Percentiles rank a stretch among this genome's conserved stretches.
Conservation (phyloP, 768 basidiomycete species). For the Pulveroboletus sp. region DNA sequence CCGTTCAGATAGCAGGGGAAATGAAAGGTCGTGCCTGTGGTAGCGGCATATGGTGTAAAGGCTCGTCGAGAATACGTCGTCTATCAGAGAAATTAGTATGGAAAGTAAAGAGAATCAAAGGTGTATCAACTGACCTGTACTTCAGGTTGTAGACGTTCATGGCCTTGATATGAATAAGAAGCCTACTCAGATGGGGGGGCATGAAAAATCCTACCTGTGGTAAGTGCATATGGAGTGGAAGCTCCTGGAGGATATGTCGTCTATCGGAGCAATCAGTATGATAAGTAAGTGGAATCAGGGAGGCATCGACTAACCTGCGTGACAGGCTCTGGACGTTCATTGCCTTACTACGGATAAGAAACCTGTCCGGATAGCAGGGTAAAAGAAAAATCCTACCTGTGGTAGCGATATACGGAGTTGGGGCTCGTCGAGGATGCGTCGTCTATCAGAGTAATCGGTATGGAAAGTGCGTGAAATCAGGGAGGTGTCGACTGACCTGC, state of each 20-base stretch:
- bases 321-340: no score
- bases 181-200: background rate
- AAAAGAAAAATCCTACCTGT: no score
- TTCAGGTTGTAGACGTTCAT: constrained; percentile 28
- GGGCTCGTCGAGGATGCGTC: constrained; percentile 36
- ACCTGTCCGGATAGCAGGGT: no score
- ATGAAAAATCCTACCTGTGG: constrained; percentile 34
- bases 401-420: no score
- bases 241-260: no score
- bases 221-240: constrained; percentile 45
- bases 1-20: no score
- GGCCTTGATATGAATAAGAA: background rate
- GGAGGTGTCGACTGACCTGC: constrained; percentile 33
- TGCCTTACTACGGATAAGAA: no score
- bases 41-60: no score
- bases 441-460: constrained; percentile 10
- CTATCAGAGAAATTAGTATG: constrained; percentile 11
- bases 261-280: no score
- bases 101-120: background rate
- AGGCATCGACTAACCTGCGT: no score
- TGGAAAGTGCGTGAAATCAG: background rate
- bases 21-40: no score
- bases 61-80: constrained; percentile 38
- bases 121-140: constrained; percentile 34
- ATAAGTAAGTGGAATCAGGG: no score